Evolutionary conservation across 208 protist genomes (phyloP), one percentile per base, ranked within the genome.

Genomic region (Sergeia podlipaevii): DNA sequence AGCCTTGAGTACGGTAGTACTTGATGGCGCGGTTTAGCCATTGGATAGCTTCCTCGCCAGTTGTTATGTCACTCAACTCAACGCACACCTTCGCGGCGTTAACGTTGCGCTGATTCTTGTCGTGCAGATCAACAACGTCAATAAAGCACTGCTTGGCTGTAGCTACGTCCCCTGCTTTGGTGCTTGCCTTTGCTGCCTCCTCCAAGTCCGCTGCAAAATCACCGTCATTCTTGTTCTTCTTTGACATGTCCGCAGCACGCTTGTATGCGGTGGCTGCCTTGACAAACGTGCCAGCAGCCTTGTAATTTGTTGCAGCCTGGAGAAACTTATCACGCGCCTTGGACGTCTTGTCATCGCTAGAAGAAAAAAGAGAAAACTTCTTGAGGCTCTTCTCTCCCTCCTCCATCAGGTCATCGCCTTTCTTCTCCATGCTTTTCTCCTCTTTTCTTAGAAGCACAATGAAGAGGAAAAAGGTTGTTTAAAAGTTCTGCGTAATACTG

Each of bases 261-360:
- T 73, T 45, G 65, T 89, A 92, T 32, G 85, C 88, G 8, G 33
- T 51, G 13, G 74, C 81, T 3, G 80, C 88, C 60, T 89, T 91
- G 10, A 45, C 24, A 55, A 85, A 92, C 58, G 84, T 74, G 23
- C 70, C 75, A 15, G 60, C 62, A 4, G 82, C 80, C 61, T 92
- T 92, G 70, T 89, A 95, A 59, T 91, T 78, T 53, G 84, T 87
- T 13, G 73, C 76, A 3, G 88, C 88, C 48, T 86, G 75, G 30
- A 81, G 47, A 36, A 91, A 88, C 50, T 71, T 77, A n/a, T 89
- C 85, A 51, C 79, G 84, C 10, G 88, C 84, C 36, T 70, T 75
- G 33, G 90, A 82, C 23, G 47, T 41, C 50, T 92, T 89, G 36
- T 74, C 65, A 39, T 66, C 70, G 32, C 62, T 54, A 55, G 70